Percentiles rank a stretch among this genome's conserved stretches.
These are phyloP conservation scores for Cystobasidium pallidum DNA, from an alignment of 1,284 basidiomycete genomes.

Conservation along the genomic window DNA sequence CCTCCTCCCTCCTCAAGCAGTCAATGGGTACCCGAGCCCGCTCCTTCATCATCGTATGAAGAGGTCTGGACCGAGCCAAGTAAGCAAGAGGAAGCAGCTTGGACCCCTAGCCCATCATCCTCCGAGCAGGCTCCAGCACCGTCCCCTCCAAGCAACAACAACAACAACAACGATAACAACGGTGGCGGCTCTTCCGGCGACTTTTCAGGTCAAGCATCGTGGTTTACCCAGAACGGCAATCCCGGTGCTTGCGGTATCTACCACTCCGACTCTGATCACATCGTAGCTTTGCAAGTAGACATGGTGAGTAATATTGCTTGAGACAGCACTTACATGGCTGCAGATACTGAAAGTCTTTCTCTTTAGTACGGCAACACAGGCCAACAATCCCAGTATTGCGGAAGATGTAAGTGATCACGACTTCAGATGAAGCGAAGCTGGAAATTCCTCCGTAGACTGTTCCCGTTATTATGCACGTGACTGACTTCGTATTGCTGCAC, in stretches of 20 bases:
- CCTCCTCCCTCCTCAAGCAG: constrained; percentile 19
- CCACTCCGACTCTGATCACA: constrained; percentile 67
- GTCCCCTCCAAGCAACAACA: not conserved
- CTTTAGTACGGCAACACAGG: constrained; percentile 62
- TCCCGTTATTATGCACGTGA: not conserved
- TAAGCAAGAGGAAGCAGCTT: not conserved
- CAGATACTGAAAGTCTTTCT: constrained; percentile 3
- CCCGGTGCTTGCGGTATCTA: constrained; percentile 64
- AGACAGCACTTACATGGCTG: not conserved
- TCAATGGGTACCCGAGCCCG: constrained; percentile 23
- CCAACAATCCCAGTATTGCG: constrained; percentile 65
- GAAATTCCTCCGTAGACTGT: constrained; percentile 57
- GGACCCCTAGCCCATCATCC: constrained; percentile 10
- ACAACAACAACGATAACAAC: constrained; percentile 14
- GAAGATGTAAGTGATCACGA: constrained; percentile 61
- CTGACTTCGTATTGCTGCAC: constrained; percentile 43
- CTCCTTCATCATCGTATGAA: constrained; percentile 20
- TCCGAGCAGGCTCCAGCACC: not conserved
- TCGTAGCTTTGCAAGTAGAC: constrained; percentile 66
- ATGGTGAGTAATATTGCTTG: constrained; percentile 6
- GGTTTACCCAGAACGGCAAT: constrained; percentile 35
- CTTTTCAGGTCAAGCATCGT: constrained; percentile 17
- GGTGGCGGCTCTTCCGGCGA: constrained; percentile 9
- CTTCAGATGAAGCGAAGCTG: constrained; percentile 61
- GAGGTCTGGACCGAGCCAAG: constrained; percentile 8